Evolutionary conservation across 768 basidiomycete genomes (phyloP), one percentile per base, ranked within the genome.

Genomic region (Daedaleopsis sinensis): DNA sequence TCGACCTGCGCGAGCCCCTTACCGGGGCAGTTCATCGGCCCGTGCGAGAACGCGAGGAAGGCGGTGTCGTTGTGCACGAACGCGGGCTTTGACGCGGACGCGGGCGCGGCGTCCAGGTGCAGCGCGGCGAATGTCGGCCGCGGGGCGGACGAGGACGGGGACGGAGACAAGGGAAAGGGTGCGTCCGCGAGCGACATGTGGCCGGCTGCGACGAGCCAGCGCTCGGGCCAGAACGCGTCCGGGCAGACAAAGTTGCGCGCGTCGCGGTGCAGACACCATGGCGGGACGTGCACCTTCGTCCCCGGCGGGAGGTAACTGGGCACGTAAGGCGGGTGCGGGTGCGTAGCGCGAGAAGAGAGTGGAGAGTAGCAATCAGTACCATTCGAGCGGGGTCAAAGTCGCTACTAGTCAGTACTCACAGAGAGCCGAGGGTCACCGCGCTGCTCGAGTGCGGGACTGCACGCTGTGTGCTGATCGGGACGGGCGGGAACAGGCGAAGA

Each of bases 21-120:
- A 16, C 83, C 84, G 9, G 74, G 77, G 64, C 84, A 85, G 62
- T 81, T 81, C 16, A 78, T 76, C 16, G 82, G 82, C 0, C 84
- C 84, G 46, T 72, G 68, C 24, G 79, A 80, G 64, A 80, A 80
- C 2, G 81, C 78, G 38, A 77, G 71, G 70, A 76, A 80, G 16
- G 72, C 78, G 53, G 52, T 51, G 12, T 63, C 21, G 61, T 77
- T 72, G 55, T 66, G 60, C 47, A 68, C 57, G 44, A 67, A 35
- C 21, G 6, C n/a, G n/a, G n/a, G 13, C 35, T 53, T 1, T 12
- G 23, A 21, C 3, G 35, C 38, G 37, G 18, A 1, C 50, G 24
- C 12, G 15, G n/a, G n/a, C n/a, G n/a, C n/a, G n/a, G n/a, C n/a
- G n/a, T n/a, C n/a, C n/a, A n/a, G n/a, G n/a, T n/a, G n/a, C n/a